These are phyloP conservation scores for Neurospora sp. DNA, from an alignment of 495 filamentous ascomycete species.

Conservation along the genomic window DNA sequence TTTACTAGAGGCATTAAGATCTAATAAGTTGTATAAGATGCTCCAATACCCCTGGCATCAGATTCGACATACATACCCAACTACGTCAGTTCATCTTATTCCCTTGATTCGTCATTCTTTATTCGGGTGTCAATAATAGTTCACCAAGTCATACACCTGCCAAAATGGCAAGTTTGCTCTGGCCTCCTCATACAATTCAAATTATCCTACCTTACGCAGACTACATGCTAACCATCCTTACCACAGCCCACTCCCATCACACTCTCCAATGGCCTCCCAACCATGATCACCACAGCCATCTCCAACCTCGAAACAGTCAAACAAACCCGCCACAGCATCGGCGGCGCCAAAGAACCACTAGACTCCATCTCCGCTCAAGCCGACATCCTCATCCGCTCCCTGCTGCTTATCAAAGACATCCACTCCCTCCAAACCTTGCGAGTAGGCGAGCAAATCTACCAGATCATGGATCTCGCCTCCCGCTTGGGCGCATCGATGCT, in stretches of 20 bases:
- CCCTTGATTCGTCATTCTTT: background rate
- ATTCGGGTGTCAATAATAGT: background rate
- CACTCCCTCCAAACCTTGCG: constrained; percentile 3
- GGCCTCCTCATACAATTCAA: background rate
- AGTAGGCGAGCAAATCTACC: background rate
- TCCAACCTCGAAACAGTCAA: constrained; percentile 1
- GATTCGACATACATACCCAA: background rate
- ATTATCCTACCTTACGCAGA: background rate
- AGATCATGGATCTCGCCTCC: constrained; percentile 2
- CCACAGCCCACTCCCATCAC: background rate
- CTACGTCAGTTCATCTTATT: background rate
- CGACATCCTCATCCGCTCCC: constrained; percentile 1
- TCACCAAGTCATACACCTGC: too few species aligned
- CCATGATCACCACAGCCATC: constrained; percentile 4
- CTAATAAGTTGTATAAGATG: background rate
- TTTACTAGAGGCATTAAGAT: background rate
- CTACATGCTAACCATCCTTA: background rate
- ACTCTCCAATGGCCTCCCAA: constrained; percentile 1
- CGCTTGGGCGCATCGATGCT: constrained; percentile 1
- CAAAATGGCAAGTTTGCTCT: background rate
- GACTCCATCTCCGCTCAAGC: constrained; percentile 4
- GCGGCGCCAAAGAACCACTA: constrained; percentile 4
- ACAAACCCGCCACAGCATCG: constrained; percentile 2
- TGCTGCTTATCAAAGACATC: background rate
- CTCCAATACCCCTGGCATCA: background rate